A percentile compares a stretch with the other conserved stretches of the same genome.
Conservation (phyloP, 2,329 filamentous ascomycete species). For the Botryotinia calthae region DNA sequence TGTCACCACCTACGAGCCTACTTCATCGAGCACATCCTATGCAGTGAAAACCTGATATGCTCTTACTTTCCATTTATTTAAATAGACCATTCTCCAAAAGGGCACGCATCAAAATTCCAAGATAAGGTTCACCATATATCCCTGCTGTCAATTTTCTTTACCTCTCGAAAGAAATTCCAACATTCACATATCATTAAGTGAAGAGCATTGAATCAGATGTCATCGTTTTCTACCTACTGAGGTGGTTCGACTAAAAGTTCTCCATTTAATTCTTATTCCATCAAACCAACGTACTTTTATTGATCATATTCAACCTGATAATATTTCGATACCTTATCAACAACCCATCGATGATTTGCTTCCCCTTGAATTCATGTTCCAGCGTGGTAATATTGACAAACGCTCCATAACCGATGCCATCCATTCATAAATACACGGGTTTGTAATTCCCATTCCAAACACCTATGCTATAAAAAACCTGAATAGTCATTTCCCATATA, state of each 20-base stretch:
- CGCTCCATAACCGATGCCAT: background rate
- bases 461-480: background rate
- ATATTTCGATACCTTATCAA: background rate
- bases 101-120: background rate
- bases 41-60: background rate
- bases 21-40: background rate
- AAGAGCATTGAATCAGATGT: background rate
- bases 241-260: background rate
- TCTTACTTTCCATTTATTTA: background rate
- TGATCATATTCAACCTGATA: background rate
- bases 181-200: background rate
- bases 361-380: background rate
- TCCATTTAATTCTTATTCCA: background rate
- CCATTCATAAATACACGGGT: conserved; percentile 1
- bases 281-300: background rate
- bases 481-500: background rate
- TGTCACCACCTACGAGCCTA: background rate
- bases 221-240: background rate
- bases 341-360: background rate
- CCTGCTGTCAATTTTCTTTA: background rate
- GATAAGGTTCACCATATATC: background rate
- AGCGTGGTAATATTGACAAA: background rate
- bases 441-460: background rate
- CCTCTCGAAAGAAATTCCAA: background rate
- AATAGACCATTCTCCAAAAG: background rate